These are phyloP conservation scores for Phytomonas serpens DNA, from an alignment of 208 protist genomes.

Conservation along the genomic window DNA sequence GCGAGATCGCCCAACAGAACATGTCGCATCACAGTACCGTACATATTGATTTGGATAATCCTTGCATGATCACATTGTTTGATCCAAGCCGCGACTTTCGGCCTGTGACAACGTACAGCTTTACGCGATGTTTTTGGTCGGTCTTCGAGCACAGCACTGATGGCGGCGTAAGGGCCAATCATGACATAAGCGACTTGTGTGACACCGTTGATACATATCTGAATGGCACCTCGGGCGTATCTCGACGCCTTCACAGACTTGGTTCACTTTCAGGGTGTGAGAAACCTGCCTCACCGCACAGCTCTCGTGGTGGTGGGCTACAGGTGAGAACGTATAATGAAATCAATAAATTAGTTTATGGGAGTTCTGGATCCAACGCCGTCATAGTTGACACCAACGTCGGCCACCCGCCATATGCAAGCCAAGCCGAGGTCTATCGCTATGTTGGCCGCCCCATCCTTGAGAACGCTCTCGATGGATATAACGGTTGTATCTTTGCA, in stretches of 20 bases:
- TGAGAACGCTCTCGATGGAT: conserved; percentile 73
- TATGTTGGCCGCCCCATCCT: conserved; percentile 66
- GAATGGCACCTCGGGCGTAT: conserved; percentile 14
- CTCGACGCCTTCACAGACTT: neutral
- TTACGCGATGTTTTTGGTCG: conserved; percentile 78
- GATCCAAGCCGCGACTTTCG: conserved; percentile 54
- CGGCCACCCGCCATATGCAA: conserved; percentile 65
- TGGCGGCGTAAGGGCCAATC: conserved; percentile 3
- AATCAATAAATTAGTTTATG: conserved; percentile 8
- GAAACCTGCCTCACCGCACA: neutral
- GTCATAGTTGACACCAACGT: conserved; percentile 34
- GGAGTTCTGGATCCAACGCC: conserved; percentile 39
- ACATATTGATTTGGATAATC: conserved; percentile 66
- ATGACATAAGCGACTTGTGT: conserved; percentile 15
- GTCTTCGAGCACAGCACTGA: conserved; percentile 30
- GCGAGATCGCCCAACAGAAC: conserved; percentile 39
- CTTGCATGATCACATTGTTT: conserved; percentile 51
- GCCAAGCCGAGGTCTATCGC: conserved; percentile 62
- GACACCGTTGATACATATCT: conserved; percentile 36
- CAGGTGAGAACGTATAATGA: neutral
- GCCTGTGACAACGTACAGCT: conserved; percentile 50
- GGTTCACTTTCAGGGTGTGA: neutral
- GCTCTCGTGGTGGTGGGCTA: conserved; percentile 13
- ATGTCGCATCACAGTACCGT: conserved; percentile 47
- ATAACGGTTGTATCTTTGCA: conserved; percentile 86